These are phyloP conservation scores for Lasiosphaeria miniovina DNA, from an alignment of 495 filamentous ascomycete genomes.

Conservation along the genomic window DNA sequence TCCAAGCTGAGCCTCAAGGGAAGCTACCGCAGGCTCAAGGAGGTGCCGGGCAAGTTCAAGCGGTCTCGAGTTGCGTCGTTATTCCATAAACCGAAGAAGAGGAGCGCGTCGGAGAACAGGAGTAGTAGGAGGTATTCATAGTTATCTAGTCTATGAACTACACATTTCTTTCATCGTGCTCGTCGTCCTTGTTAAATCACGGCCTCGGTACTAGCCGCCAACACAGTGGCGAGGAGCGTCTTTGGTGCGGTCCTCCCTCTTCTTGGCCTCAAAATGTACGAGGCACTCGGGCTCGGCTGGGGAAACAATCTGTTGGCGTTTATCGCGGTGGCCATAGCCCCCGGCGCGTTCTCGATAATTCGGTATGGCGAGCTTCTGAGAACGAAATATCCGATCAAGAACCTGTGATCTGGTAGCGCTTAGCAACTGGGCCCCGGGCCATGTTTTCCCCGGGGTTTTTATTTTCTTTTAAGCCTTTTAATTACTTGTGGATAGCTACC, in stretches of 20 bases:
- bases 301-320: conserved; percentile 59
- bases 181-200: no score
- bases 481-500: neutral
- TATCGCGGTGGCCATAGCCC: conserved; percentile 48
- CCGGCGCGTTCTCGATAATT: conserved; percentile 50
- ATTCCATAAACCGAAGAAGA: no score
- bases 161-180: no score
- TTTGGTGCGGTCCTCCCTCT: conserved; percentile 59
- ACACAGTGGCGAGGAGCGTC: conserved; percentile 53
- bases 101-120: no score
- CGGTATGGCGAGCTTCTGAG: conserved; percentile 51
- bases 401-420: conserved; percentile 24
- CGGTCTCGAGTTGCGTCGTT: no score
- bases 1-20: no score
- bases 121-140: no score
- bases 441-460: neutral
- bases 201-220: conserved; percentile 57
- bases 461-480: neutral
- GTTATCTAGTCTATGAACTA: no score
- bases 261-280: conserved; percentile 53
- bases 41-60: no score
- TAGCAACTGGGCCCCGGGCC: no score
- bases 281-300: conserved; percentile 57
- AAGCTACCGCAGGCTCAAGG: no score
- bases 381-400: conserved; percentile 41